Base-by-base conservation (phyloP, 148 eudicot species). In the Heliosperma pusillum region DNA sequence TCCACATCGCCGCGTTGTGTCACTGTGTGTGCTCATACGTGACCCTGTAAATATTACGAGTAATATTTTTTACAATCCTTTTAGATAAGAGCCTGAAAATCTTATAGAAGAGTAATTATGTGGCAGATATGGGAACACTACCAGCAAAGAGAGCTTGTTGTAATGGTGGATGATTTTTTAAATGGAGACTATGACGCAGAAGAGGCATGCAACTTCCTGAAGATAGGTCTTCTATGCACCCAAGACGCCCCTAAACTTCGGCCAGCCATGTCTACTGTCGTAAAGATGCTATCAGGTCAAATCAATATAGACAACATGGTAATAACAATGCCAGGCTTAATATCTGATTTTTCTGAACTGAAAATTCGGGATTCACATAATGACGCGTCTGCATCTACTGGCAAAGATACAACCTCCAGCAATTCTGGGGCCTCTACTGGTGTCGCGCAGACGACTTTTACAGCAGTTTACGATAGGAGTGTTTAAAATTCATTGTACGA, bases 221-320 rank as follows among this genome's bases (percentile, higher is more conserved):
- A 84, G 52, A 79, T 86, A 27, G 83, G 82, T 47, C 89, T 86
- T 65, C 84, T 86, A 1, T 86, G 89, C 82, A 82, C 86, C n/a
- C 89, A 86, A 80, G 87, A 84, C 58, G 71, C 77, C 57, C 84
- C 87, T 15, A 86, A 78, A 71, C 87, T 82, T 8, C 82, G 89
- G 8, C 89, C 87, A 29, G 24, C 71, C 68, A 86, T 86, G 89
- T 84, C 87, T 12, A 78, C 79, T 30, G 87, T 78, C 73, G 82
- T 84, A 3, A 86, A 82, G 82, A 84, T 86, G 87, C 78, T 86
- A 17, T 69, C 45, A 10, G 83, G 89, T 9, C 70, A 72, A 61
- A 75, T 42, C 4, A n/a, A 65, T 24, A 58, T 82, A 13, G 70
- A 78, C 24, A 62, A 73, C 36, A 53, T 30, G 42, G 29, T 58